Conservation (phyloP, 2,329 filamentous ascomycete genomes). For the Nakataea oryzae region DNA sequence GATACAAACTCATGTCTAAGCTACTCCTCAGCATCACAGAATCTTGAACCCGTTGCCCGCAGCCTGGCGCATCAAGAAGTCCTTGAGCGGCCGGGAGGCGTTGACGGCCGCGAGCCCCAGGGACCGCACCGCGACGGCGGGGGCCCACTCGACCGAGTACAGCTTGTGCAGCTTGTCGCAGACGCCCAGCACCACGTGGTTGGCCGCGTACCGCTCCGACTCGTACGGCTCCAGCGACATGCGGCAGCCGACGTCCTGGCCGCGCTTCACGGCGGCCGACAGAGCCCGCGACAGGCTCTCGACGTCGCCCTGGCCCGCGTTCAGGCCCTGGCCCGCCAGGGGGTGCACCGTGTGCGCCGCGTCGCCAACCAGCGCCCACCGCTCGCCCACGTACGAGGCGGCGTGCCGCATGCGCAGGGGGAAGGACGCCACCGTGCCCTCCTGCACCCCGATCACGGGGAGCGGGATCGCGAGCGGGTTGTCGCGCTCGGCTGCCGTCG, state of each 20-base stretch:
- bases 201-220: constrained; percentile 69
- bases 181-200: constrained; percentile 68
- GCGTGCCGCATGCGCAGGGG: constrained; percentile 86
- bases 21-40: constrained; percentile 12
- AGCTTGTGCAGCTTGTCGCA: constrained; percentile 89
- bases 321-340: constrained; percentile 86
- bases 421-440: constrained; percentile 76
- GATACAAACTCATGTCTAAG: background rate
- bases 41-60: constrained; percentile 42
- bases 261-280: constrained; percentile 65
- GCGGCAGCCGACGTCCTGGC: constrained; percentile 74
- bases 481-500: constrained; percentile 27
- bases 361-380: constrained; percentile 86
- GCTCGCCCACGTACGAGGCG: constrained; percentile 83
- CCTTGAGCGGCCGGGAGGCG: constrained; percentile 64
- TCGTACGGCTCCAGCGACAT: constrained; percentile 76
- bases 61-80: constrained; percentile 71
- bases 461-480: constrained; percentile 50
- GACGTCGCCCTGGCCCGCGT: constrained; percentile 85
- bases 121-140: constrained; percentile 70
- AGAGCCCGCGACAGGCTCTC: constrained; percentile 68
- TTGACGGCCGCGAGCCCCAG: constrained; percentile 70
- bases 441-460: constrained; percentile 59
- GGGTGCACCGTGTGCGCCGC: constrained; percentile 94
- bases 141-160: constrained; percentile 71